phyloP scores from a whole-genome alignment of 257 asterid species.

The Linaria vulgaris region DNA sequence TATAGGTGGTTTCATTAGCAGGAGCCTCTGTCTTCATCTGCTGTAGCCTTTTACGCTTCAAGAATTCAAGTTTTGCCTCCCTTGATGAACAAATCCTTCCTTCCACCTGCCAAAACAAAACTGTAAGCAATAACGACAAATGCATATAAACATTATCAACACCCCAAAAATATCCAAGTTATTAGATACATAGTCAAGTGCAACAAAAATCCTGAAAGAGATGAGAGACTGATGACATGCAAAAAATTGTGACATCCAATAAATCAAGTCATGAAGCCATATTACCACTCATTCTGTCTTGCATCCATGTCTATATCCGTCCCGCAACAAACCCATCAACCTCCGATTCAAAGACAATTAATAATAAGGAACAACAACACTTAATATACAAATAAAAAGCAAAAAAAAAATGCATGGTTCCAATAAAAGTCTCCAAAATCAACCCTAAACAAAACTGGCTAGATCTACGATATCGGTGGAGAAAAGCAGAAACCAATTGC shows the following conservation, averaged over 20 bases:
- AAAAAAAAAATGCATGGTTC: background rate
- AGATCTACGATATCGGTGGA: constrained; percentile 22
- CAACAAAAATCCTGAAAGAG: constrained; percentile 5
- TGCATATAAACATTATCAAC: background rate
- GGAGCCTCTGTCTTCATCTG: constrained; percentile 51
- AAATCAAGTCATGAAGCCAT: background rate
- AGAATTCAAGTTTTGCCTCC: constrained; percentile 79
- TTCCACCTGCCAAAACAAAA: constrained; percentile 72
- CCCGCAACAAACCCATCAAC: background rate
- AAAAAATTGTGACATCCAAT: constrained; percentile 3
- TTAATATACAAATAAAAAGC: background rate
- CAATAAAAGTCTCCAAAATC: constrained; percentile 8
- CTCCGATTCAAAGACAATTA: background rate
- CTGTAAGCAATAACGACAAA: constrained; percentile 10
- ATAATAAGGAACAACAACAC: too few relatives aligned
- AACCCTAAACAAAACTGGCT: constrained; percentile 19
- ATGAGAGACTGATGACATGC: background rate
- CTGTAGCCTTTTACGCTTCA: constrained; percentile 85
- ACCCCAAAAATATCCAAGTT: too few relatives aligned
- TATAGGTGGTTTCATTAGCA: constrained; percentile 43
- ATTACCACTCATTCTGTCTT: background rate
- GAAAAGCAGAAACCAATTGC: constrained; percentile 17
- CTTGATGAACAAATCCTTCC: constrained; percentile 66
- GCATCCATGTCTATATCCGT: background rate
- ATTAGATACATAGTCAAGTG: constrained; percentile 1